Conservation (phyloP, 2,329 filamentous ascomycete species). For the Fusarium cicatricum region DNA sequence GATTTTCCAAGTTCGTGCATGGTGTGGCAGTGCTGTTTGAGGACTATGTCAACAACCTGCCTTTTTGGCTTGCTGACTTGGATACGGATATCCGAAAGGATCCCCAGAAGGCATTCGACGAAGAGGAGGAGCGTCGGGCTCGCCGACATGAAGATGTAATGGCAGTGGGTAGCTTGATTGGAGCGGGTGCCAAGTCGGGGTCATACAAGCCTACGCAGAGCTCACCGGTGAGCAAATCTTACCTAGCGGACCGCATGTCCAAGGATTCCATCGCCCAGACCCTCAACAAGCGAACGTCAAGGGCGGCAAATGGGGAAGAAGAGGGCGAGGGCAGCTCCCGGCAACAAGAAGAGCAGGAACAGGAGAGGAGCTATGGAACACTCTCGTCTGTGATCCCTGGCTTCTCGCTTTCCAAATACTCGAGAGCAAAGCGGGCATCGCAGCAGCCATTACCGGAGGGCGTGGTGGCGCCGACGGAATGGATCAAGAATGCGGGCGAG, state of each 20-base stretch:
- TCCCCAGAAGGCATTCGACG: conserved; percentile 87
- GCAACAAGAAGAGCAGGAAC: conserved; percentile 47
- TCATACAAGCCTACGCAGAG: conserved; percentile 67
- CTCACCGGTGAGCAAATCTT: conserved; percentile 75
- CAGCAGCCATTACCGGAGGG: conserved; percentile 75
- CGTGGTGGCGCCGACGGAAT: conserved; percentile 82
- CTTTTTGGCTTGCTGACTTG: conserved; percentile 93
- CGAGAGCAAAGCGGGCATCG: conserved; percentile 61
- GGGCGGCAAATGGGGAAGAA: conserved; percentile 43
- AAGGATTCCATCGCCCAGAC: conserved; percentile 45
- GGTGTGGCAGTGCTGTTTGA: conserved; percentile 92
- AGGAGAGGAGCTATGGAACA: conserved; percentile 58
- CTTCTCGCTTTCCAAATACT: conserved; percentile 83
- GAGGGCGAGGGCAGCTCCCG: conserved; percentile 48
- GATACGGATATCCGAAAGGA: conserved; percentile 95
- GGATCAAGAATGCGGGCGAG: conserved; percentile 94
- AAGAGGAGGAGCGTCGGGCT: conserved; percentile 85
- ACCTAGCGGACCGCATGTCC: conserved; percentile 64
- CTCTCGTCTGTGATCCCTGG: conserved; percentile 80
- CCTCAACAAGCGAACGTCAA: conserved; percentile 39
- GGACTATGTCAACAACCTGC: conserved; percentile 93
- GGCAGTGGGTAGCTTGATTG: conserved; percentile 87
- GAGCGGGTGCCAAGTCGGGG: conserved; percentile 64
- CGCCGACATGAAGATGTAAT: conserved; percentile 86
- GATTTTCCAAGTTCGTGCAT: conserved; percentile 97